Evolutionary conservation across 2,329 filamentous ascomycete genomes (phyloP), one percentile per base, ranked within the genome.

Genomic region (Ceratocystis papillata): DNA sequence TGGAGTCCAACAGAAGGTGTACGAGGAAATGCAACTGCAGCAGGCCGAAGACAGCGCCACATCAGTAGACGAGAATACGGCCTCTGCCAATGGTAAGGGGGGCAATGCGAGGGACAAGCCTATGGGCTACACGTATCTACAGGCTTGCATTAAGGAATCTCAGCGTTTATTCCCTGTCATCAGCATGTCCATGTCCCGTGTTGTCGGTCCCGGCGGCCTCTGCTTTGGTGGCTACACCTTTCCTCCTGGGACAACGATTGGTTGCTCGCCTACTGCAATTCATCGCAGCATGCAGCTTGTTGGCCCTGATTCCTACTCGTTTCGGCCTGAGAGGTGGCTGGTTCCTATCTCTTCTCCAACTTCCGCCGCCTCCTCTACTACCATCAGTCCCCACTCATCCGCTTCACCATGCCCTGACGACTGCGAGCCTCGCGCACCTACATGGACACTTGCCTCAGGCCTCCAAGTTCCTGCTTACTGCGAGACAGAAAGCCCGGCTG

Each of bases 91-190:
- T 17, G 37, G 15, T 10, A 25, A 30, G 28, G 60, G n/a, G 10
- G 15, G 37, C 30, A n/a, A 44, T 30, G 20, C 17, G 33, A 28
- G 48, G 8, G 41, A 62, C 5, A 53, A 60, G 22, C 33, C 48
- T 5, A 46, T 55, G 2, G 72, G 72, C 53, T 76, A 76, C 64
- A 78, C 76, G 0, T 75, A 77, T 25, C 41, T 67, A 8, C 63
- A 67, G 25, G 80, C 80, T 1, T 75, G 77, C 48, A 78, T 81
- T 69, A 80, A 78, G 57, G 81, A 83, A 69, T 75, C 79, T 0
- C 80, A 81, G 68, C 75, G 81, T 0, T 72, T 83, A 0, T 72
- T 79, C 46, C 81, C 81, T 0, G 81, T 81, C 2, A 75, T 82
- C 33, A 77, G 76, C 68, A 81, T 83, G 78, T 76, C 79, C 0